phyloP scores from a whole-genome alignment of 768 basidiomycete species.

The Kwoniella bestiolae region DNA sequence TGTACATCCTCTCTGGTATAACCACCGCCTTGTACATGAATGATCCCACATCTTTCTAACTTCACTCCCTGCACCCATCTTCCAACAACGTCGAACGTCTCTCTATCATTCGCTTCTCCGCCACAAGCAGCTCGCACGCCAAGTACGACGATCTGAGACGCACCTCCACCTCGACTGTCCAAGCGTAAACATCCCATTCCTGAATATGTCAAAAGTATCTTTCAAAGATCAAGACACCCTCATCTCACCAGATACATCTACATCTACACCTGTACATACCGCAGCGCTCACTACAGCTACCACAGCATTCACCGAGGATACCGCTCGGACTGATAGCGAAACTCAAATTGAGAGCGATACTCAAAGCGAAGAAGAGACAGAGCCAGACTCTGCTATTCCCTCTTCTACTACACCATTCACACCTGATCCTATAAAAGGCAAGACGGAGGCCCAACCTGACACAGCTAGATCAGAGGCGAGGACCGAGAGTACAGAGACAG shows the following conservation, averaged over 20 bases:
- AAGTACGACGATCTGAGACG: not conserved
- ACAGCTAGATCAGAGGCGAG: not conserved
- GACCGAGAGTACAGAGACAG: not conserved
- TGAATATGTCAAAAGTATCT: slow-evolving; percentile 4
- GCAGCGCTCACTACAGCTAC: not conserved
- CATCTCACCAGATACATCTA: not conserved
- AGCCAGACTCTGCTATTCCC: not conserved
- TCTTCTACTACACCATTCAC: not conserved
- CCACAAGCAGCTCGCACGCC: too few relatives aligned
- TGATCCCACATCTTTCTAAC: too few relatives aligned
- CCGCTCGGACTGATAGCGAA: not conserved
- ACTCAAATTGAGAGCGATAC: not conserved
- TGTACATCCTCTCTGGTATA: too few relatives aligned
- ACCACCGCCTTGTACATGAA: too few relatives aligned
- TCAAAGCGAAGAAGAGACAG: not conserved
- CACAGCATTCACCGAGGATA: not conserved
- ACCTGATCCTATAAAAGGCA: not conserved
- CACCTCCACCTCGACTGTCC: slow-evolving; percentile 1
- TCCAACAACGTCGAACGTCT: too few relatives aligned
- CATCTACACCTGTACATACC: not conserved
- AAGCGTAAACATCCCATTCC: not conserved
- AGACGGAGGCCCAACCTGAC: not conserved
- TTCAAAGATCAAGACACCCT: not conserved
- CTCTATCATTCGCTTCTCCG: too few relatives aligned
- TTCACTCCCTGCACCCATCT: too few relatives aligned